Evolutionary conservation across 2,329 filamentous ascomycete genomes (phyloP), one percentile per base, ranked within the genome.

Genomic region (Neonectria magnoliae): DNA sequence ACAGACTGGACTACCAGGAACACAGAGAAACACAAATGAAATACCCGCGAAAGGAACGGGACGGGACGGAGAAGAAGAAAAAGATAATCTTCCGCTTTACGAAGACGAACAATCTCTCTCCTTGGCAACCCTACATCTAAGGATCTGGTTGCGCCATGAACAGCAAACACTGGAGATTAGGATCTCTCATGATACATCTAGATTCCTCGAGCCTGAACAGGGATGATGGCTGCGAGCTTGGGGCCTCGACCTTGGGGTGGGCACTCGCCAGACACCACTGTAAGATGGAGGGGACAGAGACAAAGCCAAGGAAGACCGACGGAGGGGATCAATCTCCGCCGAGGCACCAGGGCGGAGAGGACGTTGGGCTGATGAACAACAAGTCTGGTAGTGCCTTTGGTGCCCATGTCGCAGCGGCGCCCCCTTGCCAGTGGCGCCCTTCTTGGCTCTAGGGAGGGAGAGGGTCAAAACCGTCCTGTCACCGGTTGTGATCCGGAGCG

Each of bases 211-310:
- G 25, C 6, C 25, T 25, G 25, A 25, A 5, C 48, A 51, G 31
- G 48, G 48, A 51, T 51, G 22, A 51, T 22, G 48, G 48, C 27
- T 33, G 29, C 27, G 27, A 51, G 48, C 48, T 33, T 33, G 48
- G 33, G 48, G 48, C 20, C 47, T 31, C 47, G 25, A 13, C 45
- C 22, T 31, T 18, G 45, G 45, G 29, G 25, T 31, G 45, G 45
- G 25, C 22, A 10, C 29, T 16, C 6, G 16, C 22, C 44, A 47
- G 44, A 7, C 25, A 27, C 44, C 7, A 29, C 33, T 4, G 9
- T 25, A n/a, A 22, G 25, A 29, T 9, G 14, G 25, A 16, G 3
- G 18, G 47, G 25, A 31, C 47, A 18, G 16, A 16, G 44, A 16
- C 7, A 33, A 25, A 25, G 25, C 25, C 25, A 25, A 25, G 31